phyloP scores from a whole-genome alignment of 78 protist genomes.

The Planoprotostelium fungivorum region DNA sequence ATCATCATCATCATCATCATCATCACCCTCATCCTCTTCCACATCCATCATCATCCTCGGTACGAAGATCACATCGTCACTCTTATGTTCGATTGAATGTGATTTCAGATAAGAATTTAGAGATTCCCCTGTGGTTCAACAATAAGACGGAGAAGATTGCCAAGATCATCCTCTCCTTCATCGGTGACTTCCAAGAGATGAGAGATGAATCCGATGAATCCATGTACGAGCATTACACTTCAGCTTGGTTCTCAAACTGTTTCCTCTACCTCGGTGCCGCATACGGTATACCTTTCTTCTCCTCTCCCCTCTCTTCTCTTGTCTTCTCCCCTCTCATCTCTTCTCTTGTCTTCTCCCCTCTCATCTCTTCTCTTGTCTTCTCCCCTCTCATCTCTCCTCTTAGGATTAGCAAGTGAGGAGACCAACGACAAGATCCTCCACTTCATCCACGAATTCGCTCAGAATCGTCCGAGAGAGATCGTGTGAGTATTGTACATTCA shows the following conservation, averaged over 20 bases:
- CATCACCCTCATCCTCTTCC: too few species aligned
- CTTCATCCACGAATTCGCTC: background rate
- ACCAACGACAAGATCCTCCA: background rate
- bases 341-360: too few species aligned
- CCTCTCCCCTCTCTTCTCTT: too few species aligned
- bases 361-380: too few species aligned
- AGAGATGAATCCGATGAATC: background rate
- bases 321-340: background rate
- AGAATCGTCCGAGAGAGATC: background rate
- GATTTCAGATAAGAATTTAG: background rate
- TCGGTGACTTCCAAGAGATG: background rate
- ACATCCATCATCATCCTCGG: background rate
- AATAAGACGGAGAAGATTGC: background rate
- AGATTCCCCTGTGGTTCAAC: background rate
- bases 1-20: background rate
- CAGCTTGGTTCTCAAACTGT: background rate
- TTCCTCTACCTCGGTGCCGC: background rate
- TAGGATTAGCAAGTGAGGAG: background rate
- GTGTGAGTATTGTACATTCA: background rate
- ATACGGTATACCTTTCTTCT: background rate
- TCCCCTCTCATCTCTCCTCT: background rate
- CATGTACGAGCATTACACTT: background rate
- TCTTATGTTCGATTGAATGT: too few species aligned
- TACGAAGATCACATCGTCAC: too few species aligned
- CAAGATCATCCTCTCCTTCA: background rate